Conservation (phyloP, 805 yeast species). For the Metschnikowia rubicola region DNA sequence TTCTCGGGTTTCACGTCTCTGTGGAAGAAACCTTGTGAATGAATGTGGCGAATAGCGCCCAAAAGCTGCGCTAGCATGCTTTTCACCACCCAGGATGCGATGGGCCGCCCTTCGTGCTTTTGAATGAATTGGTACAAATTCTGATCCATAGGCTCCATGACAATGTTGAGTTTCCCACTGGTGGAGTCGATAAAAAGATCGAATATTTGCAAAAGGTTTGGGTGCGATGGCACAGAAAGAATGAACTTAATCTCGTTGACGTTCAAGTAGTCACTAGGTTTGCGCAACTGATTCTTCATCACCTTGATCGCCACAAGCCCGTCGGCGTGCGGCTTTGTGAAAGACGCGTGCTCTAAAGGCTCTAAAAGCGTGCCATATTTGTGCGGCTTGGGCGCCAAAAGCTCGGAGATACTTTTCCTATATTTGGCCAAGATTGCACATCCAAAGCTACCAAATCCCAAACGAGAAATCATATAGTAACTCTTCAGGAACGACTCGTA, state of each 20-base stretch:
- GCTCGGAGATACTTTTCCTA: conserved; percentile 20
- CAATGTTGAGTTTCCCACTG: conserved; percentile 64
- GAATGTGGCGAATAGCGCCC: conserved; percentile 81
- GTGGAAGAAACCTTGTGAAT: conserved; percentile 64
- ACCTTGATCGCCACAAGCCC: conserved; percentile 75
- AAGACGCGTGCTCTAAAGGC: conserved; percentile 25
- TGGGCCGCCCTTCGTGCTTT: conserved; percentile 49
- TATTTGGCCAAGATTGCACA: conserved; percentile 61
- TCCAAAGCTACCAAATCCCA: conserved; percentile 80
- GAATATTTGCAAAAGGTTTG: conserved; percentile 65
- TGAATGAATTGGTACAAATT: conserved; percentile 76
- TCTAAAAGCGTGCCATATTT: conserved; percentile 51
- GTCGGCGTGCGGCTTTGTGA: conserved; percentile 16
- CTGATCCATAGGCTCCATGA: conserved; percentile 86
- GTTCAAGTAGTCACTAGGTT: conserved; percentile 24
- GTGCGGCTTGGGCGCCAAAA: conserved; percentile 16
- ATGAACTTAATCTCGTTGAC: conserved; percentile 70
- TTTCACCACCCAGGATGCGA: conserved; percentile 57
- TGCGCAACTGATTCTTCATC: conserved; percentile 47
- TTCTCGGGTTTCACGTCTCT: conserved; percentile 95
- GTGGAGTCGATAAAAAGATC: conserved; percentile 74
- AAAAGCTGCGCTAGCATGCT: conserved; percentile 70
- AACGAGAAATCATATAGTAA: conserved; percentile 48
- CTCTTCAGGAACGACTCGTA: conserved; percentile 17
- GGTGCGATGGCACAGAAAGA: conserved; percentile 65